Evolutionary conservation across 73 alveolate species (phyloP), one percentile per base, ranked within the genome.

Genomic region (Blepharisma stoltei): DNA sequence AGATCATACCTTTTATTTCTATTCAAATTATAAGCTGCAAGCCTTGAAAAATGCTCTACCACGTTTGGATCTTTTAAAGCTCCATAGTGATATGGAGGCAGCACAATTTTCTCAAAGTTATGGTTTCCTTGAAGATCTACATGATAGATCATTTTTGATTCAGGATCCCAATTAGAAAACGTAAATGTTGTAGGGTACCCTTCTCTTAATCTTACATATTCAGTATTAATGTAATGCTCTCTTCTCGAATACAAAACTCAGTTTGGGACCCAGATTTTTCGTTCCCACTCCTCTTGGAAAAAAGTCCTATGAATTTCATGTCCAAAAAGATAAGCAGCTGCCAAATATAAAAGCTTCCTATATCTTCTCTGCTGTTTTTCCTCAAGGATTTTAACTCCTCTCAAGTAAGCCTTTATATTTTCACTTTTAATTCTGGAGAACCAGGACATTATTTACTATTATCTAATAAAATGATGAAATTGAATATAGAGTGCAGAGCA

Each of bases 51-150:
- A 9, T 43, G 11, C 41, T 69, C 79, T 1, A 69, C 37, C 25
- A 7, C 55, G 14, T 69, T 20, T 14, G 60, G 79, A 18, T 18
- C 23, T 23, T 60, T 21, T 11, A 60, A 23, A 1, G 32, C 49
- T 60, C 76, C 76, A 60, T 60, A 60, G 21, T 60, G 76, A 60
- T 60, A 60, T 11, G 41, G 18, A n/a, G 76, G 76, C n/a, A 60
- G 49, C 11, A 60, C 49, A 11, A 60, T 60, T 60, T 60, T 60
- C 4, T 60, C 76, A 60, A 18, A 60, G 76, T 23, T 8, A 60
- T 60, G 76, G 3, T 60, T 60, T 9, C 76, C 76, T 60, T 20
- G 54, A 11, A 14, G 11, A 23, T 60, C 76, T 11, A 60, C 76
- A 60, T 60, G 76, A 3, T 23, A 20, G 20, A 60, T 23, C 76